These are phyloP conservation scores for Leavenworthia alabamica DNA, from an alignment of 345 rosid genomes.

Conservation along the genomic window DNA sequence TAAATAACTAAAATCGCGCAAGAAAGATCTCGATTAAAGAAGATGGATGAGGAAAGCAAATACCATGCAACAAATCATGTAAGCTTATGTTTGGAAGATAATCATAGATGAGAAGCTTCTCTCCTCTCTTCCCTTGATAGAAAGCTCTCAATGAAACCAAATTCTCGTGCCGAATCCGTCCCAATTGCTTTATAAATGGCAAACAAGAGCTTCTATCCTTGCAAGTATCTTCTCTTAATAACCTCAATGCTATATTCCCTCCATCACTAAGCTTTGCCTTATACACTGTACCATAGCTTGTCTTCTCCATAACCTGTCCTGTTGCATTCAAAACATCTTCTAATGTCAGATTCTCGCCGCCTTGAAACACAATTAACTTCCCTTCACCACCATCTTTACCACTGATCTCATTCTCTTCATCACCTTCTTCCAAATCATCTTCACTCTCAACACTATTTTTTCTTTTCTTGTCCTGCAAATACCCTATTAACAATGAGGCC, in stretches of 20 bases:
- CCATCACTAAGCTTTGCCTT: constrained; percentile 96
- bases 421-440: constrained; percentile 68
- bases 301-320: constrained; percentile 95
- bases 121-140: constrained; percentile 97
- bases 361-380: constrained; percentile 84
- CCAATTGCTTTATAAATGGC: constrained; percentile 72
- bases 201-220: constrained; percentile 69
- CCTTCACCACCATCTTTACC: constrained; percentile 47
- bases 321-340: constrained; percentile 97
- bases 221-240: constrained; percentile 93
- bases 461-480: constrained; percentile 78
- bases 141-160: constrained; percentile 92
- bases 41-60: neutral
- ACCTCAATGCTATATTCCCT: constrained; percentile 84
- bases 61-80: constrained; percentile 89
- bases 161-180: constrained; percentile 78
- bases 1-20: neutral
- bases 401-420: constrained; percentile 39
- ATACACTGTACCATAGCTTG: constrained; percentile 85
- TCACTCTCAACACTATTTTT: constrained; percentile 56
- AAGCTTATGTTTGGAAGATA: constrained; percentile 76
- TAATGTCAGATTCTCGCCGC: constrained; percentile 86
- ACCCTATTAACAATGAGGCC: constrained; percentile 80
- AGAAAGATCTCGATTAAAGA: neutral
- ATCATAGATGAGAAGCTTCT: constrained; percentile 93